phyloP scores from a whole-genome alignment of 306 rosid genomes.

The Biancaea sappan region DNA sequence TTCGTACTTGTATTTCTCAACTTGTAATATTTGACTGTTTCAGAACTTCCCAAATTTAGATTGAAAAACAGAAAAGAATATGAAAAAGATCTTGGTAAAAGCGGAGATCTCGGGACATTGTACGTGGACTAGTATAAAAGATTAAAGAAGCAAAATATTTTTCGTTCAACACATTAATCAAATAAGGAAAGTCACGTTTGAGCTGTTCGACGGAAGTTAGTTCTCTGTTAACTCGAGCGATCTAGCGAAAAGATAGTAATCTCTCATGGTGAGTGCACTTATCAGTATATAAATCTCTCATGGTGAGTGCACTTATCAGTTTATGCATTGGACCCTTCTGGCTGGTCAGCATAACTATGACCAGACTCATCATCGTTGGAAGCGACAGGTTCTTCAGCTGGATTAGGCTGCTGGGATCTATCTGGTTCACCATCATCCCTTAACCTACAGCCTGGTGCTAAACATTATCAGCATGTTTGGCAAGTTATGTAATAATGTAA shows the following conservation, averaged over 20 bases:
- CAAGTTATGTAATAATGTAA: too few species aligned
- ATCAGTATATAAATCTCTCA: too few species aligned
- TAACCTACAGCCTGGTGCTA: constrained; percentile 42
- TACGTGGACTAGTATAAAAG: neutral
- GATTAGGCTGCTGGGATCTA: constrained; percentile 29
- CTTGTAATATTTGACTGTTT: neutral
- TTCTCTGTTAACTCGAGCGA: constrained; percentile 7
- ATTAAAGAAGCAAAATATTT: neutral
- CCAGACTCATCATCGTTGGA: constrained; percentile 46
- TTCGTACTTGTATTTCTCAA: neutral
- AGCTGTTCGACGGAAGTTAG: neutral
- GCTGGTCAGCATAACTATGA: constrained; percentile 33
- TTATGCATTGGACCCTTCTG: neutral
- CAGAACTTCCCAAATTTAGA: neutral
- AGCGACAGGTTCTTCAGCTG: constrained; percentile 49
- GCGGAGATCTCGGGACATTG: neutral
- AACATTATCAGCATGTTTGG: too few species aligned
- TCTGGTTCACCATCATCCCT: constrained; percentile 43
- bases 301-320: constrained; percentile 6
- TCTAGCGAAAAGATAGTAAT: neutral
- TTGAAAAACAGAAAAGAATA: too few species aligned
- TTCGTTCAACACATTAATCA: neutral
- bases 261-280: neutral
- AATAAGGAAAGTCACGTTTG: neutral
- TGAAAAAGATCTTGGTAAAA: neutral